Percentiles rank a stretch among this genome's conserved stretches.
Conservation (phyloP, 1,139 yeast genomes). For the Scheffersomyces titani region DNA sequence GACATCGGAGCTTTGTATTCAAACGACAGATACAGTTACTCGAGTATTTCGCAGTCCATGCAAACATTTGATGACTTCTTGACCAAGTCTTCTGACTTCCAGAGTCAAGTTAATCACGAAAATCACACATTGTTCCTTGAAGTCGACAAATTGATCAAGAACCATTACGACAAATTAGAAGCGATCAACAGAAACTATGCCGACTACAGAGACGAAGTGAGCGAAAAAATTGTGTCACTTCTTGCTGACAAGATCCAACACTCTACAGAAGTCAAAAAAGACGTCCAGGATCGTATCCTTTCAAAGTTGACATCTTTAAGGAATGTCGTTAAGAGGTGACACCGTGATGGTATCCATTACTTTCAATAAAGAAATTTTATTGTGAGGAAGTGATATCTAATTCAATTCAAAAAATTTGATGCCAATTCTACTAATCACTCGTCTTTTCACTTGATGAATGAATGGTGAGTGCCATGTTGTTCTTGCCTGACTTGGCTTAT, state of each 20-base stretch:
- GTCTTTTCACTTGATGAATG: background rate
- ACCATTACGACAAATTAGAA: background rate
- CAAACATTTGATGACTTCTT: slow-evolving; percentile 4
- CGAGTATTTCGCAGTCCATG: slow-evolving; percentile 2
- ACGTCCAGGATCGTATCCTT: background rate
- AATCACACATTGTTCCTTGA: slow-evolving; percentile 1
- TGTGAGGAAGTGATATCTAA: too few relatives aligned
- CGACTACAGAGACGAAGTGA: background rate
- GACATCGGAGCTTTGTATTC: background rate
- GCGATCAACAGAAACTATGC: background rate
- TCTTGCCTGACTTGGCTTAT: background rate
- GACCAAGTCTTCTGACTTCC: slow-evolving; percentile 2
- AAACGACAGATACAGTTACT: background rate
- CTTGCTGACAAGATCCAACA: background rate
- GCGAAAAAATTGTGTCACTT: background rate
- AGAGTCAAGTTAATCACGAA: slow-evolving; percentile 2
- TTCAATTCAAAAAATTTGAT: background rate
- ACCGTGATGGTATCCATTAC: background rate
- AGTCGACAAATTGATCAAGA: background rate
- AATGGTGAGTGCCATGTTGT: background rate
- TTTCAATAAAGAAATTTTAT: too few relatives aligned
- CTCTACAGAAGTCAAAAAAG: background rate
- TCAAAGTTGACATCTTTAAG: slow-evolving; percentile 7
- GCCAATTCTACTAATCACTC: background rate
- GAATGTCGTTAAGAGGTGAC: slow-evolving; percentile 7